Base-by-base conservation (phyloP, 768 basidiomycete genomes). In the Psilocybe sp. region DNA sequence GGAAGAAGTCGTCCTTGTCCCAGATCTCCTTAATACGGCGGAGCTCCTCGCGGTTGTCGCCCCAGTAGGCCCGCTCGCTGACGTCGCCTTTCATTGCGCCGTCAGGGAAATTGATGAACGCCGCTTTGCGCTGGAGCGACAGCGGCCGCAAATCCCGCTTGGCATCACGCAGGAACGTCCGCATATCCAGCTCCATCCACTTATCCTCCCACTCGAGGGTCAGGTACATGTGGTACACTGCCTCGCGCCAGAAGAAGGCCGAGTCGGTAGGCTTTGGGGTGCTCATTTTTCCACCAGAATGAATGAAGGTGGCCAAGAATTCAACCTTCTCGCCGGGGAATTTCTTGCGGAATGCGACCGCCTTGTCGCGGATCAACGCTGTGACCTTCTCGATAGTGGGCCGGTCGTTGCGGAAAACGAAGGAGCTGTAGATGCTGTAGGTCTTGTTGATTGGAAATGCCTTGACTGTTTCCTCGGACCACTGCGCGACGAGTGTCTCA, bases 181-280 rank as follows among this genome's bases (percentile, higher is more conserved):
- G 44, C 44, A 45, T 45, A 23, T 32, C 44, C 32, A 9, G 32
- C 44, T 45, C 44, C 44, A 45, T 45, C 44, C 44, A 45, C 32
- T 45, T 45, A 5, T 45, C 44, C 32, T 45, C 44, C 44, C 44
- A 45, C 32, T 45, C 44, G 44, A 45, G 41, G 28, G 19, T 55
- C 40, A 18, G 36, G 37, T 18, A 32, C 31, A 41, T 51, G 50
- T 40, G 31, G 35, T 52, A 49, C 36, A 28, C 28, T 13, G 42
- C 49, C 42, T 50, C 33, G 42, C 41, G 49, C 40, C 42, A 50
- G 41, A 44, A 45, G 32, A 43, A 50, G 23, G 37, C 47, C 38
- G 47, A 40, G 38, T 49, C 47, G 36, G 23, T 36, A 31, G 36
- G 36, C 20, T 49, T 49, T 40, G 47, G 47, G 36, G 19, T 28